These are phyloP conservation scores for Boletus sp. DNA, from an alignment of 1,284 basidiomycete species.

Conservation along the genomic window DNA sequence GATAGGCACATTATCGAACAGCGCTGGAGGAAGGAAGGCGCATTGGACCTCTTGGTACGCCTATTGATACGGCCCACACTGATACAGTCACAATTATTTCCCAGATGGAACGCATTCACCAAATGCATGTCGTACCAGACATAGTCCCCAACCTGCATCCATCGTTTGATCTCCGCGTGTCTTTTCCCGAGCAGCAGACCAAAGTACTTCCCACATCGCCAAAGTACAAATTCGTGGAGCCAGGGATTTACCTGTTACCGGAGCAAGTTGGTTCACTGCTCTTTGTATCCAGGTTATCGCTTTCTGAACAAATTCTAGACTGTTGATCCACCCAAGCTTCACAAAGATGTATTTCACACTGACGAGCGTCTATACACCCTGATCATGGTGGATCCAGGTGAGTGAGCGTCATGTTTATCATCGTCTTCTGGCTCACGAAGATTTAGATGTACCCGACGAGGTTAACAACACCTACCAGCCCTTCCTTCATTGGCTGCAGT, in stretches of 20 bases:
- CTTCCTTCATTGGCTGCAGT: slow-evolving; percentile 89
- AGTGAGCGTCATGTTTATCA: slow-evolving; percentile 8
- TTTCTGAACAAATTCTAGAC: slow-evolving; percentile 50
- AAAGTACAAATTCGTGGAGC: slow-evolving; percentile 62
- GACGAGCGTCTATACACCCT: slow-evolving; percentile 88
- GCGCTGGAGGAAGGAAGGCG: slow-evolving; percentile 84
- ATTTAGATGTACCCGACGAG: slow-evolving; percentile 77
- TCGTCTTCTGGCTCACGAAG: slow-evolving; percentile 10
- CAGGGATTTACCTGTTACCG: slow-evolving; percentile 68
- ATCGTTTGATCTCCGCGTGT: slow-evolving; percentile 71
- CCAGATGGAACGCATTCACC: slow-evolving; percentile 89
- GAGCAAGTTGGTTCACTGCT: slow-evolving; percentile 53
- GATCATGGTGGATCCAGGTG: slow-evolving; percentile 85
- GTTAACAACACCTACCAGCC: slow-evolving; percentile 66
- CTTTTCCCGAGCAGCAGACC: slow-evolving; percentile 46
- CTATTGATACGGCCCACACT: not conserved
- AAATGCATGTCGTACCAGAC: slow-evolving; percentile 92
- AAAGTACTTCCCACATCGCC: slow-evolving; percentile 39
- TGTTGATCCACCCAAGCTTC: slow-evolving; percentile 60
- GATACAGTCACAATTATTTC: slow-evolving; percentile 1
- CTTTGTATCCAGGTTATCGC: not conserved
- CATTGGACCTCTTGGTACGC: slow-evolving; percentile 80
- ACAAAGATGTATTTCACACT: slow-evolving; percentile 77
- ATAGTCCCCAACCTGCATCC: slow-evolving; percentile 76
- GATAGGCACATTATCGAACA: slow-evolving; percentile 85